Base-by-base conservation (phyloP, 306 rosid genomes). In the Medicago lupulina region DNA sequence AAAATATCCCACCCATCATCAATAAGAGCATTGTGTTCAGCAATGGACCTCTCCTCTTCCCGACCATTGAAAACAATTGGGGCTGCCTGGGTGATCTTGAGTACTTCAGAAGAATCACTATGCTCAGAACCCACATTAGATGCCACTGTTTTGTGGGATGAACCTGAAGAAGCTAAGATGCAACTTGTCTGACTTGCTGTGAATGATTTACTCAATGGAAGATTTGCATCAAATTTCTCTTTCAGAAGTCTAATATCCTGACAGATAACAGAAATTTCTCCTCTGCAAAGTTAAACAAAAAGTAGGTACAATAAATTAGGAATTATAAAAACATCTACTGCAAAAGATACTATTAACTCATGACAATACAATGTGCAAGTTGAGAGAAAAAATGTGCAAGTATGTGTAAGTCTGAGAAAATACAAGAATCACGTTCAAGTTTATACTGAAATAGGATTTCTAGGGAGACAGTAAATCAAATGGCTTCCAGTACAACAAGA, bases 151-250 rank as follows among this genome's bases (percentile, higher is more conserved):
- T 61, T 77, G 67, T 59, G 49, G 51, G 86, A 79, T 15, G 86
- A 82, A 57, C 78, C 82, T 36, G 88, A 83, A 68, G 88, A 87
- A 34, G 88, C 88, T 70, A 96, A 76, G 73, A 84, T 82, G 82
- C 97, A 92, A 72, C 82, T 96, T 4, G 99, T 96, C 87, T 95
- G 98, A 80, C 87, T 78, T 19, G 99, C 88, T 17, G 96, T 88
- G 83, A 92, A 80, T 5, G 98, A 96, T 83, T 88, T 78, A 85
- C 91, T 92, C 81, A 96, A 76, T 38, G 99, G 99, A 76, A 92
- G 83, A 51, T 85, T 83, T 36, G 89, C 88, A 82, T 96, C 99
- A 81, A 92, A 96, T 81, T 89, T 96, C 63, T 87, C 96, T 73
- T 92, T 96, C 72, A 96, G 86, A 75, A 81, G 87, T 74, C 80